Percentiles rank a stretch among this genome's conserved stretches.
Conservation (phyloP, 768 basidiomycete genomes). For the Dendrothele bispora region DNA sequence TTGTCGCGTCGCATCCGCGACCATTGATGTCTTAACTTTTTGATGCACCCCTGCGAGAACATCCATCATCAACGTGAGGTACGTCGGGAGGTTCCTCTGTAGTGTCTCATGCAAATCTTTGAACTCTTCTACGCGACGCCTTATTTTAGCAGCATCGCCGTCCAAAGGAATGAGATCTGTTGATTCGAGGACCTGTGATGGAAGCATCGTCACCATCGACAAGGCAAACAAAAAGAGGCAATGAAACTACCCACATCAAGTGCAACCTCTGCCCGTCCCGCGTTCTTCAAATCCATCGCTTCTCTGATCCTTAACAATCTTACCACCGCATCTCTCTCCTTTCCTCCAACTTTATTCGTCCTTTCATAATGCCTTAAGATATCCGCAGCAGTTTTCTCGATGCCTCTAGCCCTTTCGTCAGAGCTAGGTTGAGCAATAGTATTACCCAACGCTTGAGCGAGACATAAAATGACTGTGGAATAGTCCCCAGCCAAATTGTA, state of each 20-base stretch:
- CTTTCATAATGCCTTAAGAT: slow-evolving; percentile 81
- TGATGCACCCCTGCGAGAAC: slow-evolving; percentile 82
- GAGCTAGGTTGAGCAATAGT: slow-evolving; percentile 66
- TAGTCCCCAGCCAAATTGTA: slow-evolving; percentile 96
- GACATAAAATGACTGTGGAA: slow-evolving; percentile 80
- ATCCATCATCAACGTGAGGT: slow-evolving; percentile 92
- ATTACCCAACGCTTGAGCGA: slow-evolving; percentile 85
- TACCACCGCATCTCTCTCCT: slow-evolving; percentile 71
- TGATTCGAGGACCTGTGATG: slow-evolving; percentile 75
- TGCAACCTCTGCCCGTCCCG: slow-evolving; percentile 71
- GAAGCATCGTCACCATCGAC: neutral
- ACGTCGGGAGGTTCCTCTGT: slow-evolving; percentile 85
- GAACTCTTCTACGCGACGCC: slow-evolving; percentile 86
- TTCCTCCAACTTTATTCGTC: slow-evolving; percentile 70
- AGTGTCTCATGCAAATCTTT: slow-evolving; percentile 82
- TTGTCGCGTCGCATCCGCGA: slow-evolving; percentile 75
- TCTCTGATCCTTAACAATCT: slow-evolving; percentile 78
- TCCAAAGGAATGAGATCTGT: slow-evolving; percentile 81
- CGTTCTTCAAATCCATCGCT: slow-evolving; percentile 74
- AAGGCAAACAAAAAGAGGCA: neutral
- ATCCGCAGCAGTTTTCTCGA: slow-evolving; percentile 75
- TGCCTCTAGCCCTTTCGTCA: slow-evolving; percentile 61
- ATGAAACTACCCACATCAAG: slow-evolving; percentile 63
- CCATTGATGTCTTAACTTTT: slow-evolving; percentile 66
- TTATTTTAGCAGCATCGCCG: slow-evolving; percentile 80